Evolutionary conservation across 2,329 filamentous ascomycete genomes (phyloP).

Genomic region (Tolypocladium paradoxum): DNA sequence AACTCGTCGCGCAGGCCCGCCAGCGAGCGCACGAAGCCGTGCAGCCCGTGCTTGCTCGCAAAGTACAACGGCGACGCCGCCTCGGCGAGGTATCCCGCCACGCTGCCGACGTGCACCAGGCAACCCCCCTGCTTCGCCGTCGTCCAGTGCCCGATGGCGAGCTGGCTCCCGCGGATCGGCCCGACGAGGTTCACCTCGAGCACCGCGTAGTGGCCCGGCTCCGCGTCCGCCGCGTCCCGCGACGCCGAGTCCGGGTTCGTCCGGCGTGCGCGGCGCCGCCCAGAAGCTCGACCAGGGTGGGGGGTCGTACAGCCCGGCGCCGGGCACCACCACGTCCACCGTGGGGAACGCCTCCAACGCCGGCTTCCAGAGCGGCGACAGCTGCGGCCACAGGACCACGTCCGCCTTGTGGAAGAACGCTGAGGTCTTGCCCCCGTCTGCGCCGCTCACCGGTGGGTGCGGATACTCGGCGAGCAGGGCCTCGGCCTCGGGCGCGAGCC

Average conservation of each 20-base stretch:
- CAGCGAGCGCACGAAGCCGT: slow-evolving; percentile 23
- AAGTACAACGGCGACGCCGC: slow-evolving; percentile 24
- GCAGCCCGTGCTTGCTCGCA: slow-evolving; percentile 25
- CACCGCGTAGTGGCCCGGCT: slow-evolving; percentile 21
- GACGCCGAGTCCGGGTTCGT: slow-evolving; percentile 16
- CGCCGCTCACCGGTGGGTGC: slow-evolving; percentile 5
- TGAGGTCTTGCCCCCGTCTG: slow-evolving; percentile 9
- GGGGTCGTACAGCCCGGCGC: slow-evolving; percentile 27
- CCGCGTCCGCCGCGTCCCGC: slow-evolving; percentile 14
- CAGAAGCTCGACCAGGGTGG: slow-evolving; percentile 24
- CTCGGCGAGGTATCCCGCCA: slow-evolving; percentile 18
- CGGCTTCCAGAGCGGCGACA: slow-evolving; percentile 18
- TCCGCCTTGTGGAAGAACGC: slow-evolving; percentile 25
- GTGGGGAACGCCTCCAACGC: slow-evolving; percentile 16
- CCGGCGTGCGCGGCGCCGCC: slow-evolving; percentile 18
- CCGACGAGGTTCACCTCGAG: slow-evolving; percentile 26
- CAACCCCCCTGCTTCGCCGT: slow-evolving; percentile 15
- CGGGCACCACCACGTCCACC: slow-evolving; percentile 25
- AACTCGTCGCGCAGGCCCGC: slow-evolving; percentile 17
- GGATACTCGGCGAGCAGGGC: slow-evolving; percentile 20
- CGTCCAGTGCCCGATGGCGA: slow-evolving; percentile 27
- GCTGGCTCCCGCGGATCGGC: slow-evolving; percentile 25
- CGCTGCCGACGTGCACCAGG: slow-evolving; percentile 22
- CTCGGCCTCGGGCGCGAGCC: slow-evolving; percentile 22
- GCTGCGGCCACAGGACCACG: slow-evolving; percentile 24